phyloP scores from a whole-genome alignment of 202 grass and related monocot genomes.

The Dendrocalamus latiflorus region DNA sequence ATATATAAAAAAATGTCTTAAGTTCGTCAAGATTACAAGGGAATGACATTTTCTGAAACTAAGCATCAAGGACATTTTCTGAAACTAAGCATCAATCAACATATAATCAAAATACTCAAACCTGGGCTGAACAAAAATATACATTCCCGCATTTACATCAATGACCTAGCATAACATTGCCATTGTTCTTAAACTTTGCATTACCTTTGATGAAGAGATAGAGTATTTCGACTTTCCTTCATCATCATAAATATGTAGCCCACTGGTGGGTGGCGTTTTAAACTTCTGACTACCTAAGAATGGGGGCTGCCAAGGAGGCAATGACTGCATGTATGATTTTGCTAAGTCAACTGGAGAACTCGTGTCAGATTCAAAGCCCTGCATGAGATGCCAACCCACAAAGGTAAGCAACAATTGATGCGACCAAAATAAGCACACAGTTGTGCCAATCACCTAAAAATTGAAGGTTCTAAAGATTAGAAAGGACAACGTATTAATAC shows the following conservation, averaged over 20 bases:
- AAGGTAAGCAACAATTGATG: conserved; percentile 14
- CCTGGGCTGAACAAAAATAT: neutral
- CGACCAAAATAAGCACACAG: conserved; percentile 5
- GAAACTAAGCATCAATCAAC: conserved; percentile 15
- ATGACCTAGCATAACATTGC: neutral
- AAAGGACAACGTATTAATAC: conserved; percentile 30
- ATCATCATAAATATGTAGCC: conserved; percentile 33
- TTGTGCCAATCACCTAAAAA: neutral
- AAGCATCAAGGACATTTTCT: too few species aligned
- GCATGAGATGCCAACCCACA: conserved; percentile 36
- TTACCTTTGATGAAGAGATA: conserved; percentile 54
- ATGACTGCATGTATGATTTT: conserved; percentile 84
- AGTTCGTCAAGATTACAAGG: neutral
- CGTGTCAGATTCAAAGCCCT: conserved; percentile 48
- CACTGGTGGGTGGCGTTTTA: conserved; percentile 30
- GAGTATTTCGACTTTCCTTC: conserved; percentile 36
- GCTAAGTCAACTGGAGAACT: conserved; percentile 80
- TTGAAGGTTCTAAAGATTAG: neutral
- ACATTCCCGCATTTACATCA: neutral
- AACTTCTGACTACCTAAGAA: conserved; percentile 45
- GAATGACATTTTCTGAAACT: too few species aligned
- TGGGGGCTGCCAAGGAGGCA: conserved; percentile 91
- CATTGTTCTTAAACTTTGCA: neutral
- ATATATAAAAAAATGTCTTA: neutral
- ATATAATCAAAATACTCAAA: neutral